These are phyloP conservation scores for Apiospora saccharicola DNA, from an alignment of 2,329 filamentous ascomycete genomes.

Conservation along the genomic window DNA sequence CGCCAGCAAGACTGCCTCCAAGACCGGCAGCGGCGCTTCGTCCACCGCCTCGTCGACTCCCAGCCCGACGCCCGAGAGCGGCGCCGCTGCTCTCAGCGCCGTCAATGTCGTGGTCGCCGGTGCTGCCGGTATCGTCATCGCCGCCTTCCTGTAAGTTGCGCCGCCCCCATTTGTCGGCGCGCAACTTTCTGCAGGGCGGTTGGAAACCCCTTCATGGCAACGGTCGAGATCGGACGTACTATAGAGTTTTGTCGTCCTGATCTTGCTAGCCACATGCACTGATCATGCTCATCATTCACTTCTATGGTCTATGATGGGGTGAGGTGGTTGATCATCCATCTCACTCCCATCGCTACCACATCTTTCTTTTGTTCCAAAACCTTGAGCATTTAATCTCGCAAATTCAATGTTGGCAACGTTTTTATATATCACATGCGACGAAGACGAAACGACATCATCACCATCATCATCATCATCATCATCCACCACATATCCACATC, in stretches of 20 bases:
- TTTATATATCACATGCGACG: constrained; percentile 39
- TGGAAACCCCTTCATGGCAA: constrained; percentile 7
- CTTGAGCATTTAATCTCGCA: constrained; percentile 33
- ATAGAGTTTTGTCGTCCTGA: constrained; percentile 20
- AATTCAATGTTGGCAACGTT: constrained; percentile 37
- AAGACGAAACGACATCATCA: constrained; percentile 36
- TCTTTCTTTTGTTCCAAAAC: constrained; percentile 44
- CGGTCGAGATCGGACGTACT: constrained; percentile 19
- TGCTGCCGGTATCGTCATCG: constrained; percentile 57
- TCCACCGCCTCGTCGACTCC: constrained; percentile 37
- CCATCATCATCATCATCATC: not conserved
- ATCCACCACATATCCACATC: constrained; percentile 23
- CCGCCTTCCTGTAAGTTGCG: constrained; percentile 57
- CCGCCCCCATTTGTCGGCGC: not conserved
- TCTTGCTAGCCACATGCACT: not conserved
- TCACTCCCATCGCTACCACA: constrained; percentile 29
- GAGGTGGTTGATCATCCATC: constrained; percentile 35
- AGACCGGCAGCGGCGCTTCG: constrained; percentile 34
- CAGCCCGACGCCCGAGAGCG: constrained; percentile 35
- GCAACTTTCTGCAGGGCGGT: constrained; percentile 9
- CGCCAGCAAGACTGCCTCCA: constrained; percentile 37
- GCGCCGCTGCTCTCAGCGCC: constrained; percentile 53
- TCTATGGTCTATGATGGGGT: constrained; percentile 37
- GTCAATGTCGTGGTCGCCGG: constrained; percentile 56
- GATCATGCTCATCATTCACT: constrained; percentile 28